Conservation (phyloP, 176 grass and related monocot species). For the Tuctoria greenei region DNA sequence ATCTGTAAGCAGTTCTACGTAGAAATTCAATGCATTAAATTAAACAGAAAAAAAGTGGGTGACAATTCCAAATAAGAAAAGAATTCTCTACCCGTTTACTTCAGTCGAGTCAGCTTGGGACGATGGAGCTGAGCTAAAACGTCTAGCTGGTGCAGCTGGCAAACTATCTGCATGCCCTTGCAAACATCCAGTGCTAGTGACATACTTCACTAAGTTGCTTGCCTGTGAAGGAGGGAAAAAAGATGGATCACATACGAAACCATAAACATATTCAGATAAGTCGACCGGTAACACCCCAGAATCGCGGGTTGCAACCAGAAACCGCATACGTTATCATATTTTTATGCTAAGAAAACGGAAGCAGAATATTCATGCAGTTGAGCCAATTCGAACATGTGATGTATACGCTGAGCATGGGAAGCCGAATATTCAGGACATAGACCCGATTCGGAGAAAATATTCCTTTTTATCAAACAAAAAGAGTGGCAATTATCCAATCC, state of each 20-base stretch:
- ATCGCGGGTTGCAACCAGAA: background rate
- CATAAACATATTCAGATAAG: background rate
- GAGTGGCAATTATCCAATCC: background rate
- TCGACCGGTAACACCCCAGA: background rate
- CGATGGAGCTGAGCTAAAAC: slow-evolving; percentile 57
- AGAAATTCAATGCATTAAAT: background rate
- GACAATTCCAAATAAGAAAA: background rate
- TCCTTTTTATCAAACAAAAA: background rate
- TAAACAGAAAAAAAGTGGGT: slow-evolving; percentile 10
- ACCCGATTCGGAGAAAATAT: background rate
- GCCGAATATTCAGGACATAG: background rate
- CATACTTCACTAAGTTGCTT: slow-evolving; percentile 49
- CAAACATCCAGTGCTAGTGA: slow-evolving; percentile 30
- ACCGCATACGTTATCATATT: background rate
- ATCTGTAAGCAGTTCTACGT: background rate
- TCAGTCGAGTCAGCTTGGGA: slow-evolving; percentile 49
- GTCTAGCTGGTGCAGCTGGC: slow-evolving; percentile 43
- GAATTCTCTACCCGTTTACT: slow-evolving; percentile 62
- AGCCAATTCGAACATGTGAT: too few relatives aligned
- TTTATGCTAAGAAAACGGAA: background rate
- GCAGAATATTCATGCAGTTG: background rate
- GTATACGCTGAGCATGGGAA: too few relatives aligned
- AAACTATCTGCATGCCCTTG: slow-evolving; percentile 43
- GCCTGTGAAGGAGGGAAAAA: slow-evolving; percentile 45
- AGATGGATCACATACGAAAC: slow-evolving; percentile 5